Percentiles rank a stretch among this genome's conserved stretches.
phyloP scores from a whole-genome alignment of 2,329 filamentous ascomycete species.

The Curvularia sp. region DNA sequence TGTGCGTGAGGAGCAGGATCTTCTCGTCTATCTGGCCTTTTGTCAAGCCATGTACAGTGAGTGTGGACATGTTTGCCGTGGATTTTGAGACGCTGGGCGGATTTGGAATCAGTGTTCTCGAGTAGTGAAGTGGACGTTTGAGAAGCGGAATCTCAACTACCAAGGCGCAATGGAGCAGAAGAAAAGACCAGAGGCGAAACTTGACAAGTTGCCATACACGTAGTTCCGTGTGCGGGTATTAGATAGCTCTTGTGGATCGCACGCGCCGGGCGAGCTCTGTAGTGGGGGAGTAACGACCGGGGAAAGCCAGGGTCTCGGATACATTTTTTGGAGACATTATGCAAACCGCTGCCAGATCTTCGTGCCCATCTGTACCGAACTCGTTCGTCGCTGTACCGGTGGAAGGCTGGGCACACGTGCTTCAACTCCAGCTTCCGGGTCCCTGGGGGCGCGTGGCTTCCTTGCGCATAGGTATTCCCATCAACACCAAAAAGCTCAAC shows the following conservation, averaged over 20 bases:
- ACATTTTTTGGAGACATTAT: slow-evolving; percentile 7
- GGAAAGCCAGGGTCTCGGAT: slow-evolving; percentile 16
- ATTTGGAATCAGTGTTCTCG: not conserved
- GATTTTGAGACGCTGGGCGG: not conserved
- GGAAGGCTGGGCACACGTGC: slow-evolving; percentile 27
- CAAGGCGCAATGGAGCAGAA: not conserved
- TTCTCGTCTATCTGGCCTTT: slow-evolving; percentile 58
- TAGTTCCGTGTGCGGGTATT: slow-evolving; percentile 11
- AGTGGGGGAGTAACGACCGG: slow-evolving; percentile 20
- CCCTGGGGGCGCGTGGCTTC: slow-evolving; percentile 22
- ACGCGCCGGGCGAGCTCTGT: slow-evolving; percentile 14
- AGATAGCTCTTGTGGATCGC: slow-evolving; percentile 8
- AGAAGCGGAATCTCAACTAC: not conserved
- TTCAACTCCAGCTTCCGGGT: slow-evolving; percentile 19
- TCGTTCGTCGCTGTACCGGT: slow-evolving; percentile 30
- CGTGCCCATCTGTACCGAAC: slow-evolving; percentile 34
- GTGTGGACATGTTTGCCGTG: slow-evolving; percentile 48
- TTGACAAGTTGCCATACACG: slow-evolving; percentile 7
- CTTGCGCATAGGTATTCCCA: not conserved
- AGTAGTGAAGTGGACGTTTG: not conserved
- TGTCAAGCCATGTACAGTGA: slow-evolving; percentile 51
- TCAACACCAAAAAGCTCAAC: slow-evolving; percentile 17
- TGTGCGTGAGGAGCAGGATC: slow-evolving; percentile 72
- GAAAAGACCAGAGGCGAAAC: not conserved
- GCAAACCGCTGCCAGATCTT: slow-evolving; percentile 22